phyloP scores from a whole-genome alignment of 2,329 filamentous ascomycete genomes.

The Aspergillus ruber region DNA sequence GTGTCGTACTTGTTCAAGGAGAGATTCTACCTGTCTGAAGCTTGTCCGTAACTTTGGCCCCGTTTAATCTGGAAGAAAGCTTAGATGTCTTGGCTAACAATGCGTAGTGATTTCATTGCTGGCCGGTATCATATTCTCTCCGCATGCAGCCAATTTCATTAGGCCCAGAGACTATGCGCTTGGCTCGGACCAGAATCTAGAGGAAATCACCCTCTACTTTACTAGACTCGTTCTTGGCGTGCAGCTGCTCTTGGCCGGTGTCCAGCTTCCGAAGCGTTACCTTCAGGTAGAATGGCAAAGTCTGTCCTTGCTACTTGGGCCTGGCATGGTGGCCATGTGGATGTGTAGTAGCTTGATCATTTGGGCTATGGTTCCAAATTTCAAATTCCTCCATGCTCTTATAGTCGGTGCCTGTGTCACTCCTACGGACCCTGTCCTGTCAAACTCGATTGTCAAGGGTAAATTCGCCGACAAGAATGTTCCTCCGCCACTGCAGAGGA shows the following conservation, averaged over 20 bases:
- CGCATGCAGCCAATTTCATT: slow-evolving; percentile 69
- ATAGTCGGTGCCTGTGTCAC: slow-evolving; percentile 82
- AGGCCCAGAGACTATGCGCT: slow-evolving; percentile 68
- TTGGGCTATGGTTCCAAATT: slow-evolving; percentile 66
- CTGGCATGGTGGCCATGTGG: slow-evolving; percentile 86
- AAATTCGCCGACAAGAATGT: slow-evolving; percentile 90
- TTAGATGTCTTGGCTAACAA: slow-evolving; percentile 4
- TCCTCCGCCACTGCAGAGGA: slow-evolving; percentile 70
- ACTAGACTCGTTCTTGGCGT: slow-evolving; percentile 81
- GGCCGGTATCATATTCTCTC: slow-evolving; percentile 71
- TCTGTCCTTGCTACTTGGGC: slow-evolving; percentile 67
- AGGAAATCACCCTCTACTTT: slow-evolving; percentile 74
- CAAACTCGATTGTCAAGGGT: slow-evolving; percentile 86
- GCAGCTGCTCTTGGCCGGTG: slow-evolving; percentile 79
- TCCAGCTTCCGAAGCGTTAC: slow-evolving; percentile 81
- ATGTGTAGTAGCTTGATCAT: slow-evolving; percentile 69
- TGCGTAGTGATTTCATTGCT: slow-evolving; percentile 71
- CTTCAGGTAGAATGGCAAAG: slow-evolving; percentile 72
- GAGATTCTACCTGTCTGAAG: slow-evolving; percentile 84
- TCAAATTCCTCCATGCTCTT: slow-evolving; percentile 70
- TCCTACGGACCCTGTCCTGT: slow-evolving; percentile 81
- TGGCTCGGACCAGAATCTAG: slow-evolving; percentile 51
- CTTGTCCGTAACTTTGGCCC: slow-evolving; percentile 52
- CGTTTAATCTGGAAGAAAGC: background rate
- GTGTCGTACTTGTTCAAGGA: slow-evolving; percentile 88